Evolutionary conservation across 768 basidiomycete genomes (phyloP), one percentile per base, ranked within the genome.

Genomic region (Kwoniella botswanensis): DNA sequence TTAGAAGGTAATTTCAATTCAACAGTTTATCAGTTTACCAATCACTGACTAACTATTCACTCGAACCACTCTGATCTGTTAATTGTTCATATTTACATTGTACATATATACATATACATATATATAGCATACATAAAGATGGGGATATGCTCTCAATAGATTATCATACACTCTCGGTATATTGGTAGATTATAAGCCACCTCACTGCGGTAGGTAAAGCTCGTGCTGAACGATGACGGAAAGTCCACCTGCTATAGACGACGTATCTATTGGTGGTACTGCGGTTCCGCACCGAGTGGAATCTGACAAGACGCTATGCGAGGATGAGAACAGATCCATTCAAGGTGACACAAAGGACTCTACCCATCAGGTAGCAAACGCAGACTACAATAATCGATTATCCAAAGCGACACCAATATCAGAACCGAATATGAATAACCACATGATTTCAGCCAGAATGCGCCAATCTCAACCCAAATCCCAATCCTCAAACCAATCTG

Each of bases 1-100:
- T 15, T 35, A 59, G 17, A 41, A 15, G 52, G 52, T 21, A 17
- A 53, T 17, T 17, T 53, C 52, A 56, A n/a, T 56, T 56, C 41
- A 35, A 12, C 26, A 58, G 57, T 58, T 58, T 58, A 26, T 13
- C 57, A 58, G 57, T 26, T 58, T 58, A 24, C 26, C 21, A 26
- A 24, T 17, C n/a, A 58, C 12, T 24, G 4, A 26, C 41, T 24
- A 35, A 2, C 1, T n/a, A 21, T 22, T n/a, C 55, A 21, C 12
- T 21, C 55, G 1, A n/a, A 22, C 24, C 12, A 18, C 12, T 35
- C 35, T 35, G 35, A 35, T 35, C 35, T 35, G 35, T 35, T 35
- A 35, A 29, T 29, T 29, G 29, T 29, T 4, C 29, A 29, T 3
- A 29, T 1, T 26, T 3, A 3, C 1, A 26, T 26, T 26, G 26